Evolutionary conservation across 768 basidiomycete genomes (phyloP).

Genomic region (Phylloporus arenicola): DNA sequence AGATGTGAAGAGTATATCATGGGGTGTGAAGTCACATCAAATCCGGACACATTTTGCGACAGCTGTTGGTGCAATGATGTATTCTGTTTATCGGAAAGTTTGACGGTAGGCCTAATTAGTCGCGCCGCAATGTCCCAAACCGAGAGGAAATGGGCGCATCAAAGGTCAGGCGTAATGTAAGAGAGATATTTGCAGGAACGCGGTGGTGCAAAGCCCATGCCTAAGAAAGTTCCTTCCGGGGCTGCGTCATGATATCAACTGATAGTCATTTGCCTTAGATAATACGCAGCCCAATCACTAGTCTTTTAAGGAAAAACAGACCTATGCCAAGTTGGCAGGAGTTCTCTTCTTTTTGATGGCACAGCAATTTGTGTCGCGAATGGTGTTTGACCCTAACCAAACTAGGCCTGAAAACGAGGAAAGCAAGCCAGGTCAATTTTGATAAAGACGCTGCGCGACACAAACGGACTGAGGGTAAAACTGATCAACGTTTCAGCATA

Average conservation of each 20-base stretch:
- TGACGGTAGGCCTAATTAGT: constrained; percentile 17
- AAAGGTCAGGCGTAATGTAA: constrained; percentile 29
- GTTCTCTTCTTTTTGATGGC: background rate
- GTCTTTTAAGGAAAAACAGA: background rate
- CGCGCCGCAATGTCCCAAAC: constrained; percentile 41
- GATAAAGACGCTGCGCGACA: background rate
- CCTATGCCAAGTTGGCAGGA: background rate
- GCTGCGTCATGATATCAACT: constrained; percentile 31
- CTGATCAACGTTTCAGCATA: background rate
- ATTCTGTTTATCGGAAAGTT: constrained; percentile 4
- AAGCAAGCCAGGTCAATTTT: background rate
- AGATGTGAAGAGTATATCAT: constrained; percentile 35
- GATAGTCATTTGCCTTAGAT: background rate
- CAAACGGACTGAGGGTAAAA: background rate
- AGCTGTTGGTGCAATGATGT: constrained; percentile 4
- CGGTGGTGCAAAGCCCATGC: constrained; percentile 36
- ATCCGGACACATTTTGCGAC: constrained; percentile 29
- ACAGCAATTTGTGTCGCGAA: background rate
- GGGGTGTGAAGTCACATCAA: constrained; percentile 26
- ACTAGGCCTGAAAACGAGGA: background rate
- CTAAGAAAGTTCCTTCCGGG: constrained; percentile 42
- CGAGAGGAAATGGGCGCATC: constrained; percentile 45
- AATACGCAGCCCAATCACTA: background rate
- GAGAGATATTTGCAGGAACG: constrained; percentile 40
- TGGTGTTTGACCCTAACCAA: background rate